A percentile compares a stretch with the other conserved stretches of the same genome.
phyloP scores from a whole-genome alignment of 306 rosid species.

The Astragalus membranaceus region DNA sequence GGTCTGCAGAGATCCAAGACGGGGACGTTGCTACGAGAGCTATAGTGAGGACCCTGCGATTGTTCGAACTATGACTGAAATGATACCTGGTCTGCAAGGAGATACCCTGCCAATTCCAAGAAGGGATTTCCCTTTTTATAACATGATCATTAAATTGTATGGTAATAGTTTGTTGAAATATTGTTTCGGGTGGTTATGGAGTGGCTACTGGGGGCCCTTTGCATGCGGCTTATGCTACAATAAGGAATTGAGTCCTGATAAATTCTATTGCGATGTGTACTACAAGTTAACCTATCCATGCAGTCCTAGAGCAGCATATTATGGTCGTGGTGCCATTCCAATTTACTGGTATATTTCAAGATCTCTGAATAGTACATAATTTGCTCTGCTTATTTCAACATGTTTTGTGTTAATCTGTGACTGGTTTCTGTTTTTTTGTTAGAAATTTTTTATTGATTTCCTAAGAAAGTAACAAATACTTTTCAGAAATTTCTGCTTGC shows the following conservation, averaged over 20 bases:
- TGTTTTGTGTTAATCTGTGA: no score
- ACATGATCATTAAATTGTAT: not conserved
- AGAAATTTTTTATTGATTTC: not conserved
- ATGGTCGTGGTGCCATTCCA: slow-evolving; percentile 96
- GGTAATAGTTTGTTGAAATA: not conserved
- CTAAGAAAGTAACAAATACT: not conserved
- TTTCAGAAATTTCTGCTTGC: not conserved
- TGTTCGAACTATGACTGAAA: slow-evolving; percentile 80
- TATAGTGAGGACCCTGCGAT: slow-evolving; percentile 72
- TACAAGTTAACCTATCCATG: slow-evolving; percentile 83
- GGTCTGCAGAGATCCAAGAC: slow-evolving; percentile 93
- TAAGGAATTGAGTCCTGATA: slow-evolving; percentile 87
- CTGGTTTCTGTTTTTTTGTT: no score
- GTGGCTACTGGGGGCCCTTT: slow-evolving; percentile 98
- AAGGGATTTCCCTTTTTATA: slow-evolving; percentile 79
- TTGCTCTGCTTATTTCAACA: no score
- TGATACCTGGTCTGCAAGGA: slow-evolving; percentile 94
- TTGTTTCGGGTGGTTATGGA: slow-evolving; percentile 84
- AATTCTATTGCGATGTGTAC: slow-evolving; percentile 76
- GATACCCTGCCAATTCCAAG: slow-evolving; percentile 46
- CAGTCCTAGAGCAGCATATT: slow-evolving; percentile 84
- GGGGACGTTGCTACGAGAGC: slow-evolving; percentile 98
- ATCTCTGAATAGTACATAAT: no score
- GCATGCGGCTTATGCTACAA: slow-evolving; percentile 98
- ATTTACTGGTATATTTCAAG: slow-evolving; percentile 58